Evolutionary conservation across 345 rosid genomes (phyloP).

Genomic region (Barbarea vulgaris): DNA sequence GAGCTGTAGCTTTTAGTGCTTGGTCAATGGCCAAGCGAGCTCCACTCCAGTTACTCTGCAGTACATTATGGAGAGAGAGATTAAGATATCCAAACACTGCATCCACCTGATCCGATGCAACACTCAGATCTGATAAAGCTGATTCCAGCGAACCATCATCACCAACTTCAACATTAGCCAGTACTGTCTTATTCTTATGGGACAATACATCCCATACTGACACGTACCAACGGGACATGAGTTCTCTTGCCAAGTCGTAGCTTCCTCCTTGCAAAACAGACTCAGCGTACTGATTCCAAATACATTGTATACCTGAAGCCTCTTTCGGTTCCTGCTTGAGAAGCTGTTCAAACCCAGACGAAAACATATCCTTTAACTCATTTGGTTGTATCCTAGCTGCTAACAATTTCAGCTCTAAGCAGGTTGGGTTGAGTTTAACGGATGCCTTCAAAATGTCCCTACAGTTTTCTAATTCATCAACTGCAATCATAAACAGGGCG

Average conservation of each 20-base stretch:
- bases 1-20: conserved; percentile 62
- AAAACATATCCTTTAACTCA: conserved; percentile 42
- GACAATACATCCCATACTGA: conserved; percentile 51
- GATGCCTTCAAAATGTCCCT: conserved; percentile 59
- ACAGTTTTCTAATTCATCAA: conserved; percentile 51
- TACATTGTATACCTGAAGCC: conserved; percentile 66
- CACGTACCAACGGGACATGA: conserved; percentile 66
- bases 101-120: conserved; percentile 48
- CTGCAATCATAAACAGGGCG: conserved; percentile 58
- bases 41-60: conserved; percentile 56
- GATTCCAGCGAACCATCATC: conserved; percentile 31
- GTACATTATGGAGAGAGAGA: conserved; percentile 61
- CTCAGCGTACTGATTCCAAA: conserved; percentile 95
- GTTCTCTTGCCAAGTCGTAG: conserved; percentile 54
- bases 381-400: conserved; percentile 56
- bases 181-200: conserved; percentile 30
- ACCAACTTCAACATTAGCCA: conserved; percentile 26
- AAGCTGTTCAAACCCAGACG: conserved; percentile 67
- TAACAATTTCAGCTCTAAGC: conserved; percentile 68
- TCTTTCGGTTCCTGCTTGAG: conserved; percentile 67
- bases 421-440: conserved; percentile 56
- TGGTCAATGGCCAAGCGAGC: conserved; percentile 58
- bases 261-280: conserved; percentile 58
- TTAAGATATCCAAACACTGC: conserved; percentile 74
- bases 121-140: conserved; percentile 41